Conservation (phyloP, 108 stramenopile species). For the Fistulifera pelliculosa region DNA sequence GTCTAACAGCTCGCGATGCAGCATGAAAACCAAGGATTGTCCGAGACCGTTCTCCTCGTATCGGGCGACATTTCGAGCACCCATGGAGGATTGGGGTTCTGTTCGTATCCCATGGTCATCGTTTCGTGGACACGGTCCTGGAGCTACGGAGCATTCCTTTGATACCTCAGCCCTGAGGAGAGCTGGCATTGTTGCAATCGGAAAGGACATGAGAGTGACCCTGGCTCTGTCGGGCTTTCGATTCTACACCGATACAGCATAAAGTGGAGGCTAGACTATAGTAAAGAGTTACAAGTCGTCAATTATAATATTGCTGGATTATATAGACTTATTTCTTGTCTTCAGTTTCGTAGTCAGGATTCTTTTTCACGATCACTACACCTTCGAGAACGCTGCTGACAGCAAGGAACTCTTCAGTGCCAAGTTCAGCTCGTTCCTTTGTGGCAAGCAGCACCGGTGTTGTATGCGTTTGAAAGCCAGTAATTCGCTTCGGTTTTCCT, state of each 20-base stretch:
- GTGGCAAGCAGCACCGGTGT: constrained; percentile 93
- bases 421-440: constrained; percentile 95
- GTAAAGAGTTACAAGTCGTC: no score
- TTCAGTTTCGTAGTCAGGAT: constrained; percentile 72
- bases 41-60: constrained; percentile 47
- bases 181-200: constrained; percentile 58
- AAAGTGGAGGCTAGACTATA: neutral
- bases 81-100: constrained; percentile 34
- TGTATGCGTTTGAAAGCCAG: constrained; percentile 99
- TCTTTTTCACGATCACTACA: constrained; percentile 89
- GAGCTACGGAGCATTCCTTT: constrained; percentile 36
- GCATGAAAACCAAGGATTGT: constrained; percentile 49
- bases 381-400: constrained; percentile 89
- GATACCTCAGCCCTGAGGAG: constrained; percentile 31
- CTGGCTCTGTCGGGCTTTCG: constrained; percentile 43
- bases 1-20: constrained; percentile 3
- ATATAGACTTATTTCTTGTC: constrained; percentile 19
- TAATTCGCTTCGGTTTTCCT: constrained; percentile 99
- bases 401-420: constrained; percentile 88
- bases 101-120: constrained; percentile 50
- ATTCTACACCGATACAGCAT: constrained; percentile 30
- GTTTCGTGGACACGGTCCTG: constrained; percentile 51
- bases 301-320: no score
- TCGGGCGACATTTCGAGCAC: constrained; percentile 34
- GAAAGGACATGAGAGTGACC: constrained; percentile 45